A percentile compares a stretch with the other conserved stretches of the same genome.
Evolutionary conservation across 176 grass and related monocot genomes (phyloP).

Genomic region (Panicum miliaceum): DNA sequence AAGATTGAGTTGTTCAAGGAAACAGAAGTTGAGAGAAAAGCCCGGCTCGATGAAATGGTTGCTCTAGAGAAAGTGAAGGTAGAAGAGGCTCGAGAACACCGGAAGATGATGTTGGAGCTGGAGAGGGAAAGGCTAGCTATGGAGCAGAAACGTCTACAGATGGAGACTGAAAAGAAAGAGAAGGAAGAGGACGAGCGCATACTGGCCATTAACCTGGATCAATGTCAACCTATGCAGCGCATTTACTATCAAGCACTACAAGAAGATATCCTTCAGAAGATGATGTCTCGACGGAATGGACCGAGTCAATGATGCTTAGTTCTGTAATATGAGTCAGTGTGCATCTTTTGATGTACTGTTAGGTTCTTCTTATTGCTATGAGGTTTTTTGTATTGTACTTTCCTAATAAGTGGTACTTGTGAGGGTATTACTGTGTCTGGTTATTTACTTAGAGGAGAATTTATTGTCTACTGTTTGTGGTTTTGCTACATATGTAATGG

Average conservation of each 20-base stretch:
- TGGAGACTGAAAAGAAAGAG: not conserved
- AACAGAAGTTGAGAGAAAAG: not conserved
- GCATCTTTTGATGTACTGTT: no score
- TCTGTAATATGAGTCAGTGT: no score
- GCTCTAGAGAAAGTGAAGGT: not conserved
- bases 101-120: not conserved
- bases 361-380: no score
- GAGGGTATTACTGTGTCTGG: conserved; percentile 39
- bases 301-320: not conserved
- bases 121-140: not conserved
- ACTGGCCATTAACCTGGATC: not conserved
- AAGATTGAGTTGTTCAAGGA: not conserved
- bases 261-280: not conserved
- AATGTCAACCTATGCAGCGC: not conserved
- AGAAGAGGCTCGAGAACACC: not conserved
- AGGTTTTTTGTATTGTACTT: conserved; percentile 34
- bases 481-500: conserved; percentile 45
- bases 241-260: not conserved
- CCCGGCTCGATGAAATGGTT: not conserved
- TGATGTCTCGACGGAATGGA: not conserved
- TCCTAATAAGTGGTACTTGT: conserved; percentile 42
- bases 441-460: conserved; percentile 38
- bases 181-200: not conserved
- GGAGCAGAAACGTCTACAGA: not conserved
- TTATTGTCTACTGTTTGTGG: conserved; percentile 29